Conservation (phyloP, 345 rosid genomes). For the Lenwebbia sp. region DNA sequence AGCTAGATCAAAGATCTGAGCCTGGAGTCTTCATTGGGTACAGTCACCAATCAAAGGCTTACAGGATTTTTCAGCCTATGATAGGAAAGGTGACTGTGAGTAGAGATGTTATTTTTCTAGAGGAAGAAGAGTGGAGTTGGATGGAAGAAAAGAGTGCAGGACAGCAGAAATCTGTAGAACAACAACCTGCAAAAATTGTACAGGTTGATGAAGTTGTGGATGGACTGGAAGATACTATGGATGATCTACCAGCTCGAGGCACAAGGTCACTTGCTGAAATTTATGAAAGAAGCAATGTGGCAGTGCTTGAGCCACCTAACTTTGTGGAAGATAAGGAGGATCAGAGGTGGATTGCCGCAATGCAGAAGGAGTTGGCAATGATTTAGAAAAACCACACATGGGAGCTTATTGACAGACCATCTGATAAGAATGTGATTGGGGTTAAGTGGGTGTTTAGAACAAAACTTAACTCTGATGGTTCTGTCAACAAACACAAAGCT, state of each 20-base stretch:
- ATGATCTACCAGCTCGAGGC: not conserved
- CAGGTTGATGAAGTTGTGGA: not conserved
- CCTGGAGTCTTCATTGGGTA: constrained; percentile 8
- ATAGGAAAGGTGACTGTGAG: too few species aligned
- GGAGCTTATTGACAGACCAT: too few species aligned
- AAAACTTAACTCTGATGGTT: too few species aligned
- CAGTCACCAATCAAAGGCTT: not conserved
- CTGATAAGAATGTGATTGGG: too few species aligned
- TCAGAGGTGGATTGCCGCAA: not conserved
- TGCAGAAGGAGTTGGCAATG: not conserved
- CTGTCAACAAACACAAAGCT: too few species aligned
- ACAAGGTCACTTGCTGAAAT: not conserved
- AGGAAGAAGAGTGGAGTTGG: too few species aligned
- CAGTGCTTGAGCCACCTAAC: not conserved
- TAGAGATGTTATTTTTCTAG: too few species aligned
- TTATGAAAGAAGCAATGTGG: not conserved
- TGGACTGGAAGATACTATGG: not conserved
- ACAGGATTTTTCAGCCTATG: constrained; percentile 1
- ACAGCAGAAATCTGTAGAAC: too few species aligned
- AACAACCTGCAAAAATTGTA: not conserved
- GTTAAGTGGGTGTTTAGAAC: too few species aligned
- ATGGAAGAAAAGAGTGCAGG: too few species aligned
- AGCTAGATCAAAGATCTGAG: constrained; percentile 4
- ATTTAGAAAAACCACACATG: too few species aligned
- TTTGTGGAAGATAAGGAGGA: not conserved